Evolutionary conservation across 305 asterid genomes (phyloP), one percentile per base, ranked within the genome.

Genomic region (Plantago rigida): DNA sequence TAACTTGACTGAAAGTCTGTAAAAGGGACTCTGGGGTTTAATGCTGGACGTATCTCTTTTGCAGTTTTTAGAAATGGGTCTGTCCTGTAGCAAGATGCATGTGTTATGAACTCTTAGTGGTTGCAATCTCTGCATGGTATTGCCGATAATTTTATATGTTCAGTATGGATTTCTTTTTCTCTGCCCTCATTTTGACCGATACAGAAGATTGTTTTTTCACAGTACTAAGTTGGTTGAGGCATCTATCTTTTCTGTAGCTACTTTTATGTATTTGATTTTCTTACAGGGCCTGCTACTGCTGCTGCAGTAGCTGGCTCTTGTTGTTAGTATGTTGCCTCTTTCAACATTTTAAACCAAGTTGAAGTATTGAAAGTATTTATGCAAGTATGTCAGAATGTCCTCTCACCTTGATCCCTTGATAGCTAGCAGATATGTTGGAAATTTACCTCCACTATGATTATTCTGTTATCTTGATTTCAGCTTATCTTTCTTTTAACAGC

Each of bases 401-500:
- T 64, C 52, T 44, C 11, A 31, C 49, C 66, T 42, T 65, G 31
- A 9, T 53, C 34, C 48, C 66, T 31, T 15, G 63, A 45, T 67
- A 58, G 42, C 62, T 62, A 15, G 54, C 13, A 46, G 63, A 57
- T 47, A 13, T 54, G 62, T 51, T 69, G n/a, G 63, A 45, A 58
- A 26, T 36, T 42, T 56, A 60, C 8, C 50, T 57, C 12, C 14
- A 3, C 17, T 59, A 17, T 24, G n/a, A 51, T 47, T 47, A 26
- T 62, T 51, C 53, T 50, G 64, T 45, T 73, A 22, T 22, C 36
- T 63, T 71, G 36, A 63, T 60, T 26, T 56, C 48, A 36, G 58
- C 60, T 56, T 64, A 55, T 65, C 60, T 60, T 67, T 47, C 55
- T 65, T 69, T 66, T 56, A 49, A 68, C 72, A 82, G 95, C 67